A percentile compares a stretch with the other conserved stretches of the same genome.
Conservation (phyloP, 2,329 filamentous ascomycete species). For the Rutstroemia sp. region DNA sequence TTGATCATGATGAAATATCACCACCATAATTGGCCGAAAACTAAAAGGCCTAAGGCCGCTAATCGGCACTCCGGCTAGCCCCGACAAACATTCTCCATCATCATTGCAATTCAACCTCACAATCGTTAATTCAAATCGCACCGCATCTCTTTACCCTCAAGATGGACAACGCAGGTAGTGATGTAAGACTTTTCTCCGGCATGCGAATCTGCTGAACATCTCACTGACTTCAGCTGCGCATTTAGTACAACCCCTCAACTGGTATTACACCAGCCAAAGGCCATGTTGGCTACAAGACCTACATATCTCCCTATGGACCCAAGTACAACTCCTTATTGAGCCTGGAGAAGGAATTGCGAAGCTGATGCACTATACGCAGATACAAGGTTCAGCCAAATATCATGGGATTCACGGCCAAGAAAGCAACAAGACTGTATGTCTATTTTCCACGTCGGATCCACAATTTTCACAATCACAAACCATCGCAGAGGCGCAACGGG, state of each 20-base stretch:
- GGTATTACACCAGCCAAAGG: constrained; percentile 15
- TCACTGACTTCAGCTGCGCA: background rate
- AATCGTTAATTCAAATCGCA: background rate
- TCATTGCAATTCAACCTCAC: constrained; percentile 2
- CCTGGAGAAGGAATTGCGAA: background rate
- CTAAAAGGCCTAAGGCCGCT: background rate
- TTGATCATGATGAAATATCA: too few species aligned
- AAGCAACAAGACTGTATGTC: constrained; percentile 42
- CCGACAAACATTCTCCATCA: constrained; percentile 10
- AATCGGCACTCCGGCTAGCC: constrained; percentile 2
- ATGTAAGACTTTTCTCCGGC: background rate
- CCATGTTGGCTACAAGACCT: constrained; percentile 28
- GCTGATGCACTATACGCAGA: constrained; percentile 32
- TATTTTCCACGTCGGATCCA: background rate
- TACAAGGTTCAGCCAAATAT: constrained; percentile 53
- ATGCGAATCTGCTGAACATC: background rate
- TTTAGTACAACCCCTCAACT: constrained; percentile 17
- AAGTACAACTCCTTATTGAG: constrained; percentile 44
- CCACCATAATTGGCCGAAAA: too few species aligned
- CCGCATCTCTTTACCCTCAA: background rate
- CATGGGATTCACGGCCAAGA: constrained; percentile 43
- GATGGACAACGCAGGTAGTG: constrained; percentile 2
- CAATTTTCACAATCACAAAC: too few species aligned
- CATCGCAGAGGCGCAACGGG: background rate
- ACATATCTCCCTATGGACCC: constrained; percentile 58